Percentiles rank a stretch among this genome's conserved stretches.
Conservation (phyloP, 306 rosid species). For the Leucaena leucocephala region DNA sequence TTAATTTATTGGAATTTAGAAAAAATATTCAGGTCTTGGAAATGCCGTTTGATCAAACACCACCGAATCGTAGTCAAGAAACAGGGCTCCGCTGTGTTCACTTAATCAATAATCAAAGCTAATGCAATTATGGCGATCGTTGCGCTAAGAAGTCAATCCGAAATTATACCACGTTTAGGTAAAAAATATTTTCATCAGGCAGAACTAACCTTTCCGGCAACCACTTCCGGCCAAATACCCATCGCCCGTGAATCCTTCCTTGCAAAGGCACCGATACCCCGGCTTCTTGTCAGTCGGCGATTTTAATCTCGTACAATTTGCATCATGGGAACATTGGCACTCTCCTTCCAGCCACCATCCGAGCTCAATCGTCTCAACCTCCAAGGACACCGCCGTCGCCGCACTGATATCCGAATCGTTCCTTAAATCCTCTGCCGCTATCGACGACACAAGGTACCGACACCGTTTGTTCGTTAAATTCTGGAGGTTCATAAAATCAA, state of each 20-base stretch:
- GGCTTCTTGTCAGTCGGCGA: slow-evolving; percentile 40
- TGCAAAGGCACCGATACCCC: slow-evolving; percentile 67
- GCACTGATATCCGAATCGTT: slow-evolving; percentile 27
- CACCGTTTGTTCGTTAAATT: slow-evolving; percentile 43
- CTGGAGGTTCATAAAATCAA: slow-evolving; percentile 38
- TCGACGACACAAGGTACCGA: slow-evolving; percentile 56
- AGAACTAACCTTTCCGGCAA: slow-evolving; percentile 78
- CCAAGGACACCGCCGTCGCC: slow-evolving; percentile 50
- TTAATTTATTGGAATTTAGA: no score
- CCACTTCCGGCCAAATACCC: slow-evolving; percentile 68
- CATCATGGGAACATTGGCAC: slow-evolving; percentile 58
- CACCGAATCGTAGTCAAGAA: background rate
- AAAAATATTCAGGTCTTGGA: no score
- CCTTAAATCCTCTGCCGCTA: slow-evolving; percentile 43
- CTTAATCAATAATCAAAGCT: background rate
- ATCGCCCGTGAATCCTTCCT: slow-evolving; percentile 63
- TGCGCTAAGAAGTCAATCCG: slow-evolving; percentile 33
- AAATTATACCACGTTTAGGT: background rate
- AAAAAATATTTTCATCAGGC: background rate
- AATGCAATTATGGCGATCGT: background rate
- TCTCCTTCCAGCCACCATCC: slow-evolving; percentile 82
- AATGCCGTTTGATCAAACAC: background rate
- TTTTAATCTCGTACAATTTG: slow-evolving; percentile 45
- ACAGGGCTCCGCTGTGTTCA: background rate
- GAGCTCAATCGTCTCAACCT: slow-evolving; percentile 61